These are phyloP conservation scores for Podospora fimiseda DNA, from an alignment of 495 filamentous ascomycete species.

Conservation along the genomic window DNA sequence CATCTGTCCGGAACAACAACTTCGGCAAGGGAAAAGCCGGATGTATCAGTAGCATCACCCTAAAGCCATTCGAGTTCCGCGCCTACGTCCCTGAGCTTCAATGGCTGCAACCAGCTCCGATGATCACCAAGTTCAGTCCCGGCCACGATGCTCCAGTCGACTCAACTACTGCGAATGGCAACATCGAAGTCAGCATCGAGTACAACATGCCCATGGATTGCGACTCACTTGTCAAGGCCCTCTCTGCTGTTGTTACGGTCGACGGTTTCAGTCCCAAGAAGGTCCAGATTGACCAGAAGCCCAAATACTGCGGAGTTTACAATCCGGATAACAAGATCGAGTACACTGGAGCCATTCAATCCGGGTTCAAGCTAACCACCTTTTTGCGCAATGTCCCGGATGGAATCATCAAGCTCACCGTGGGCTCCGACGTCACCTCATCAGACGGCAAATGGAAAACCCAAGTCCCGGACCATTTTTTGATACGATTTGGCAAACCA, in stretches of 20 bases:
- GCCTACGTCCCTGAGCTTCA: slow-evolving; percentile 52
- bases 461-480: slow-evolving; percentile 46
- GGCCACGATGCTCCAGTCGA: slow-evolving; percentile 57
- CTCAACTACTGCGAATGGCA: slow-evolving; percentile 35
- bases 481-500: slow-evolving; percentile 44
- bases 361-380: slow-evolving; percentile 48
- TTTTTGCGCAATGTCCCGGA: slow-evolving; percentile 55
- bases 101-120: slow-evolving; percentile 50
- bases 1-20: slow-evolving; percentile 22
- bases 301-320: slow-evolving; percentile 26
- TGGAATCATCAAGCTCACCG: slow-evolving; percentile 57
- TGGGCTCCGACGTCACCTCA: slow-evolving; percentile 47
- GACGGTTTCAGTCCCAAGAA: slow-evolving; percentile 27
- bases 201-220: slow-evolving; percentile 63
- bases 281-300: slow-evolving; percentile 43
- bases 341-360: slow-evolving; percentile 44
- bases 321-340: neutral
- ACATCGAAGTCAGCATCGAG: slow-evolving; percentile 43
- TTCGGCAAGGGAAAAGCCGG: slow-evolving; percentile 41
- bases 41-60: slow-evolving; percentile 47
- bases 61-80: slow-evolving; percentile 56
- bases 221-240: slow-evolving; percentile 41
- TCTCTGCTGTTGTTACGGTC: slow-evolving; percentile 26
- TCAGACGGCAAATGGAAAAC: slow-evolving; percentile 34
- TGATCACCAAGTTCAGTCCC: slow-evolving; percentile 59